Evolutionary conservation across 169 alveolate genomes (phyloP), one percentile per base, ranked within the genome.

Genomic region (Plasmodium yoelii): DNA sequence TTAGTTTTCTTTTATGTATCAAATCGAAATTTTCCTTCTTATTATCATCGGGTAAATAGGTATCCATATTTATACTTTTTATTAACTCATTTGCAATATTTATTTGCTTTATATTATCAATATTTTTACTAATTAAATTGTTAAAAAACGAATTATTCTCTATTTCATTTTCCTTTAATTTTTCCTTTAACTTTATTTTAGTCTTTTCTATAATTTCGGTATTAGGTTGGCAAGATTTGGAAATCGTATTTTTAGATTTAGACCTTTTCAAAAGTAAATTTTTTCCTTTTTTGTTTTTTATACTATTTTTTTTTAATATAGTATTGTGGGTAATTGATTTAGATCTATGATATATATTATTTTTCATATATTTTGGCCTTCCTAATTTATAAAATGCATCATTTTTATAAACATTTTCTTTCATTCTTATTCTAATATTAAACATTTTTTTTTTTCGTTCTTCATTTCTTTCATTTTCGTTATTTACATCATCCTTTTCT

Each of bases 271-370:
- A 55, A 75, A 44, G 19, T 46, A 12, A 26, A 28, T 53, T 72
- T 56, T 72, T 53, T 13, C 57, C 39, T 60, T 57, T 57, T 44
- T 46, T 68, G 19, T 49, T 68, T 26, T 74, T 74, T 19, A 60
- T 7, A 53, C 88, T 61, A 47, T 80, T 80, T 65, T 80, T 80
- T 65, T 80, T 80, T 80, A 65, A 47, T 53, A 80, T 65, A 70
- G 90, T 53, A 51, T 75, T 75, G 39, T 59, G 88, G 15, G 69
- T 61, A 28, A 67, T 75, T 13, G 88, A 75, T 80, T 80, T 80
- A 8, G 2, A 42, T 57, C 55, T 80, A 22, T 65, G 68, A 42
- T 55, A 65, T 46, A 28, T 77, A 13, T 68, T 63, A 15, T 65
- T 55, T 53, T 67, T 64, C 34, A 3, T 68, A 56, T 55, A 53